These are phyloP conservation scores for Climacium dendroides DNA, from an alignment of 225 moss, liverwort and hornwort species.

Conservation along the genomic window DNA sequence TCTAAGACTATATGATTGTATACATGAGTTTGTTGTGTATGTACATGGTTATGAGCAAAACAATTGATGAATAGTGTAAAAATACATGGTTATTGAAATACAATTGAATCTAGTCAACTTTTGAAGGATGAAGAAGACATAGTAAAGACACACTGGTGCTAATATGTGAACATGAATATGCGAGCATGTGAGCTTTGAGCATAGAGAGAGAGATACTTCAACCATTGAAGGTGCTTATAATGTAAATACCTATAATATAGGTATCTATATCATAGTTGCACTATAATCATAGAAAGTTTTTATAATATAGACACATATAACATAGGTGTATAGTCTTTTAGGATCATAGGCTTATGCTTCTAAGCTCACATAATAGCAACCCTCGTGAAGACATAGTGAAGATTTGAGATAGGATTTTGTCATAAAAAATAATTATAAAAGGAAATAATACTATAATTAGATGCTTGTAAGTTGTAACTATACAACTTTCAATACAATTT, in stretches of 20 bases:
- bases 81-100: background rate
- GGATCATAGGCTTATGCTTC: too few species aligned
- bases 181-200: too few species aligned
- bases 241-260: too few species aligned
- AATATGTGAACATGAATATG: too few species aligned
- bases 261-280: too few species aligned
- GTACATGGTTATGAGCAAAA: background rate
- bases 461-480: background rate
- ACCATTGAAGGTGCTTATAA: too few species aligned
- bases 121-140: background rate
- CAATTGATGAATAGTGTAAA: background rate
- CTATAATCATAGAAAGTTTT: too few species aligned
- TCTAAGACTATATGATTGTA: background rate
- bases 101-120: background rate
- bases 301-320: too few species aligned
- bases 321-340: too few species aligned
- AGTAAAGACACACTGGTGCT: rapidly evolving
- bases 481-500: background rate
- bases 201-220: too few species aligned
- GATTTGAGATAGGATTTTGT: background rate
- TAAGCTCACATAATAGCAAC: too few species aligned
- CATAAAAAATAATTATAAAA: background rate
- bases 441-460: background rate
- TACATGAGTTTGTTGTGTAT: background rate
- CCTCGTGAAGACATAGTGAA: background rate